phyloP scores from a whole-genome alignment of 73 alveolate genomes.

The Symbiodinium natans region DNA sequence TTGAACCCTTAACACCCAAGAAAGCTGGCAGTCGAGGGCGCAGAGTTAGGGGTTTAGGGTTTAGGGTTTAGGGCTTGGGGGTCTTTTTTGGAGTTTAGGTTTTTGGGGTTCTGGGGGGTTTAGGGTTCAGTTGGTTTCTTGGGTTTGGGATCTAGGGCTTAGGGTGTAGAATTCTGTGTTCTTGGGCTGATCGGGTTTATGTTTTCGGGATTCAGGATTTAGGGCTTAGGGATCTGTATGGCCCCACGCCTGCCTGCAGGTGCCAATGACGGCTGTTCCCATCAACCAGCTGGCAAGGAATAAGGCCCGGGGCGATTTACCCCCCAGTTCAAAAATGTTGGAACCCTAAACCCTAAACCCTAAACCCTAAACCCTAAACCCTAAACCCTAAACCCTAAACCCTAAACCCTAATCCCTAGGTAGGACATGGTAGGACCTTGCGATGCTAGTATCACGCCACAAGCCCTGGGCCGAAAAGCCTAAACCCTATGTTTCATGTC shows the following conservation, averaged over 20 bases:
- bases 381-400: no score
- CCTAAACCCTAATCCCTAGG: no score
- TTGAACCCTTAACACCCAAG: no score
- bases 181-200: background rate
- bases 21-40: background rate
- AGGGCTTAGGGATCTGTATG: background rate
- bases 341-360: no score
- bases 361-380: no score
- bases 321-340: no score
- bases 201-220: background rate
- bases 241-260: no score
- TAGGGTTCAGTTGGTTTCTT: background rate
- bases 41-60: background rate
- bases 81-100: background rate
- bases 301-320: background rate
- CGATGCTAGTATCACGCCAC: no score
- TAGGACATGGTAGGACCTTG: no score
- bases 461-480: no score
- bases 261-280: slow-evolving; percentile 41
- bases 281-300: slow-evolving; percentile 59
- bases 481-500: no score
- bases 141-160: background rate
- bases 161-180: background rate
- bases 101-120: background rate
- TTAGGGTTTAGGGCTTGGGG: background rate